phyloP scores from a whole-genome alignment of 1,139 yeast genomes.

The Geotrichum candidum region DNA sequence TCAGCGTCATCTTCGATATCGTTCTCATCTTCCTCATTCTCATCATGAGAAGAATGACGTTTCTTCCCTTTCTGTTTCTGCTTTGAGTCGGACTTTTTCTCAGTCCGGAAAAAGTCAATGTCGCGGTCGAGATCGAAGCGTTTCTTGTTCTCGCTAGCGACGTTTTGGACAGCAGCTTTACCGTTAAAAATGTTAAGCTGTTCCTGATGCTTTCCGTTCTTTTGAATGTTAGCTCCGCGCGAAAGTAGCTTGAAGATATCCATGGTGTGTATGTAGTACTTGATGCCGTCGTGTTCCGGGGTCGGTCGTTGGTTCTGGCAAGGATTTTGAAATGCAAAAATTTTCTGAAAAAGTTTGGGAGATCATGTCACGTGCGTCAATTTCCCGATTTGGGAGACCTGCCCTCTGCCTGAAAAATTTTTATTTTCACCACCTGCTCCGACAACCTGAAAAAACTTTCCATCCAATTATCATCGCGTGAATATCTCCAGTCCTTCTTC shows the following conservation, averaged over 20 bases:
- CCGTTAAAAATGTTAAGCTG: constrained; percentile 29
- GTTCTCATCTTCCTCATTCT: constrained; percentile 26
- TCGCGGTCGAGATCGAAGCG: constrained; percentile 22
- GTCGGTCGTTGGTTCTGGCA: background rate
- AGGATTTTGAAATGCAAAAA: background rate
- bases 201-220: constrained; percentile 35
- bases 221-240: constrained; percentile 76
- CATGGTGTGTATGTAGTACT: constrained; percentile 43
- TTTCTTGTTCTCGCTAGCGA: constrained; percentile 12
- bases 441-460: background rate
- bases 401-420: background rate
- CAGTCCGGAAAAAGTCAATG: constrained; percentile 22
- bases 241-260: constrained; percentile 82
- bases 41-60: constrained; percentile 16
- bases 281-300: background rate
- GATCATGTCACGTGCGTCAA: background rate
- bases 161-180: constrained; percentile 13
- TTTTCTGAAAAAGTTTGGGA: background rate
- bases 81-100: constrained; percentile 35
- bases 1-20: constrained; percentile 31
- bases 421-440: background rate
- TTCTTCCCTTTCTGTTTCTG: constrained; percentile 43
- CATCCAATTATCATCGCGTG: background rate
- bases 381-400: background rate
- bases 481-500: background rate